Base-by-base conservation (phyloP, 495 filamentous ascomycete genomes). In the Daldinia loculata region DNA sequence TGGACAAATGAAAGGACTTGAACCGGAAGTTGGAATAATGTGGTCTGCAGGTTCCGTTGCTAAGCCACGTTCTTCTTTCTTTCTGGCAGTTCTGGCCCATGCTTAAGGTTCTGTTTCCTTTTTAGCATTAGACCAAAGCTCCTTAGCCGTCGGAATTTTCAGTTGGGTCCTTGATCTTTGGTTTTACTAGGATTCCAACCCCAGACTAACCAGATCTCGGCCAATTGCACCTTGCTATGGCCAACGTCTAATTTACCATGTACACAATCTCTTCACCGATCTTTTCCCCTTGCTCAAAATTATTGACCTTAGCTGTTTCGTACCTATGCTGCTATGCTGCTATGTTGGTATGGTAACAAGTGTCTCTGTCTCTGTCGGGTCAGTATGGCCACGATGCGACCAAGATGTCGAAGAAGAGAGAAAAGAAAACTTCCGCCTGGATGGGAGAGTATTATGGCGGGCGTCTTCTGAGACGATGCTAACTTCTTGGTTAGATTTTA, bases 191-290 rank as follows among this genome's bases (percentile, higher is more conserved):
- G 57, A 67, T 63, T 56, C 55, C 52, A 66, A 51, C 71, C 60
- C 53, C 53, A 3, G 53, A 56, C 51, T 29, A 53, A 53, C 65
- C 65, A 66, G 53, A 76, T 67, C 57, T 71, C 56, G 53, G 51
- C 72, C 72, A 72, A 75, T 76, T 61, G 38, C 19, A 61, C 56
- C 55, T 66, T 34, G 34, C 55, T 70, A 52, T 65, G 61, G 34
- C 56, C 61, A 64, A 63, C 53, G 27, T 69, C 56, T 68, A 72
- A 76, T 76, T 72, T 67, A 6, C 27, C 4, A 27, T 27, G 26
- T 27, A 27, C 53, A 17, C 27, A 56, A 63, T 66, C 61, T 70
- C 71, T 75, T 70, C 74, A 76, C 74, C 72, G 74, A 74, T 74
- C 52, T 51, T 76, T 76, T 62, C 34, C 71, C 66, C 55, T 68